phyloP scores from a whole-genome alignment of 495 filamentous ascomycete species.

The Penicillium dipodomyicola region DNA sequence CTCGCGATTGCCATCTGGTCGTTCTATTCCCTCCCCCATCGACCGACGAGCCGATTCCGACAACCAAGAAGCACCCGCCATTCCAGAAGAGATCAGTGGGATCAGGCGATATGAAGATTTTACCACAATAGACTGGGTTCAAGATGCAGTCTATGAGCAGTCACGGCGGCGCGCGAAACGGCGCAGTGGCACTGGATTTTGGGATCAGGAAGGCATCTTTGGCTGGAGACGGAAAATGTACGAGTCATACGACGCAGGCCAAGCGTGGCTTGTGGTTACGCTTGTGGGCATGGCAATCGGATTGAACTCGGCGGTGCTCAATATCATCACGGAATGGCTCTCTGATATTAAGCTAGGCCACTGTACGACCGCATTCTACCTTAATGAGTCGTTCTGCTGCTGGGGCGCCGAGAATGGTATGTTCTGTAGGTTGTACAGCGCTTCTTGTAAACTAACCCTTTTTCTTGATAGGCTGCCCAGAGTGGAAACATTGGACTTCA shows the following conservation, averaged over 20 bases:
- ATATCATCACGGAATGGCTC: conserved; percentile 96
- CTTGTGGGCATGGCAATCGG: conserved; percentile 91
- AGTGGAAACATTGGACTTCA: conserved; percentile 88
- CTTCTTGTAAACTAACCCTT: conserved; percentile 4
- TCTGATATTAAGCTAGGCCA: conserved; percentile 93
- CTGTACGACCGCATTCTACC: conserved; percentile 92
- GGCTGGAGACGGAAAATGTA: conserved; percentile 81
- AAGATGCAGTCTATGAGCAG: conserved; percentile 92
- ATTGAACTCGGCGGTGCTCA: conserved; percentile 87
- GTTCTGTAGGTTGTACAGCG: conserved; percentile 10
- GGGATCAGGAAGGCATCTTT: conserved; percentile 65
- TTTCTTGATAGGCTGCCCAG: conserved; percentile 61
- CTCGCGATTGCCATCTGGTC: conserved; percentile 69
- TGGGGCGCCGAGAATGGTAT: conserved; percentile 90
- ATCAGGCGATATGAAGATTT: conserved; percentile 98
- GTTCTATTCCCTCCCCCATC: conserved; percentile 61
- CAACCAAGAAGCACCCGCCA: conserved; percentile 53
- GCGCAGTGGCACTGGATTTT: conserved; percentile 71
- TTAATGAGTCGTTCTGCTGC: conserved; percentile 98
- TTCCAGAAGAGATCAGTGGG: conserved; percentile 93
- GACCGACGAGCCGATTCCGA: conserved; percentile 47
- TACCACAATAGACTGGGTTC: conserved; percentile 99
- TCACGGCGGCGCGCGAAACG: conserved; percentile 71
- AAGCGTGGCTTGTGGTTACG: conserved; percentile 97
- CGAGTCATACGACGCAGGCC: conserved; percentile 92